Evolutionary conservation across 345 rosid species (phyloP), one percentile per base, ranked within the genome.

Genomic region (Eucalyptus paniculata): DNA sequence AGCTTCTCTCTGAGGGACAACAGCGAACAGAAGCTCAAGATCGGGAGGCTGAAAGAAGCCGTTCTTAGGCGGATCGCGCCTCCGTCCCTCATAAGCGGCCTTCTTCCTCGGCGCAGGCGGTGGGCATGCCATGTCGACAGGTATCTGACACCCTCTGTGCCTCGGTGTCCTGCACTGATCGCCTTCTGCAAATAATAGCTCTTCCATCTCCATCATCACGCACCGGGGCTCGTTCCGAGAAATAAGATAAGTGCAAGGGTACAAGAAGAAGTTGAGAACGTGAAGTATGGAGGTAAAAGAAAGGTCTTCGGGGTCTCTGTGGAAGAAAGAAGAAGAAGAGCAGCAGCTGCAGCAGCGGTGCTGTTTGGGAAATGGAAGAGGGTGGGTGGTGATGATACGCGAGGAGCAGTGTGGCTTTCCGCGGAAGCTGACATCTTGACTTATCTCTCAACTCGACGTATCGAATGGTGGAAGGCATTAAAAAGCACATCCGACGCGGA

Each of bases 31-130:
- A 54, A 90, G 90, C 42, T 96, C 98, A 9, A 96, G 94, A 90
- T 96, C 98, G 37, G 99, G 97, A 17, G 97, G 96, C 62, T 92
- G 92, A 91, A 96, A 96, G 88, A 93, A 96, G 1, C 95, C 97
- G 3, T 93, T 92, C 89, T 91, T 93, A 2, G 97, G 99, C 12
- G 95, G 95, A 44, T 88, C 91, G 40, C 81, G 87, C 89, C 85
- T 77, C 85, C 44, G 90, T 91, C 86, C 87, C 42, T 13, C 50
- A 7, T 60, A 54, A 11, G 87, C 16, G n/a, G 67, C 90, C 91
- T 93, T 96, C 96, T 93, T 96, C 92, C 89, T 94, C 32, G 97
- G 94, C 8, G 90, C 87, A 0, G 97, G 94, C 3, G 98, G 96
- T 3, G 97, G 98, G 89, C 95, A 94, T 47, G 90, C 90, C 24